phyloP scores from a whole-genome alignment of 495 filamentous ascomycete species.

The Hyaloscypha finlandica region DNA sequence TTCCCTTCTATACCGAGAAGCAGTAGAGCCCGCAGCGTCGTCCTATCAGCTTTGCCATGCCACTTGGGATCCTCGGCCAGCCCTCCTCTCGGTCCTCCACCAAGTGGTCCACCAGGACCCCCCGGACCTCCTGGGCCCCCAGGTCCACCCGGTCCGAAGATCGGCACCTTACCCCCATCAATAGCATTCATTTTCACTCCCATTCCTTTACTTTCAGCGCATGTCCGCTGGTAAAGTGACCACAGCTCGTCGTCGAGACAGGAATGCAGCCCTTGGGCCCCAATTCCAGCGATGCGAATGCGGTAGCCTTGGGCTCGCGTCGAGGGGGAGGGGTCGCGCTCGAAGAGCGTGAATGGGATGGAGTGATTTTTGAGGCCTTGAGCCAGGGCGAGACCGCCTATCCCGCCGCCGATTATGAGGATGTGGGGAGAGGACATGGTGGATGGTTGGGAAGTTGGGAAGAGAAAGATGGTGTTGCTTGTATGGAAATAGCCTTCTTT shows the following conservation, averaged over 20 bases:
- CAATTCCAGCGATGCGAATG: constrained; percentile 40
- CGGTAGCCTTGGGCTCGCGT: constrained; percentile 26
- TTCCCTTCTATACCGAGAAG: constrained; percentile 37
- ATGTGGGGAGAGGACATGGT: constrained; percentile 27
- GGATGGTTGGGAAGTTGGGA: not conserved
- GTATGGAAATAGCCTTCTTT: not conserved
- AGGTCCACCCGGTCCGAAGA: not conserved
- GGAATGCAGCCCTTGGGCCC: constrained; percentile 29
- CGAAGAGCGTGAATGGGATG: constrained; percentile 55
- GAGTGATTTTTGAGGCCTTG: constrained; percentile 50
- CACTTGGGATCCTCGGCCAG: not conserved
- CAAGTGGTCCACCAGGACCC: not conserved
- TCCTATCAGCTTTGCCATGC: constrained; percentile 26
- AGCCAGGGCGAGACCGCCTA: constrained; percentile 55
- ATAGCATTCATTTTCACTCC: not conserved
- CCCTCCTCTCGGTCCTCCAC: not conserved
- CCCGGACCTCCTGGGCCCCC: not conserved
- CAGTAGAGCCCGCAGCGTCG: constrained; percentile 31
- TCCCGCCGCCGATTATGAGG: constrained; percentile 52
- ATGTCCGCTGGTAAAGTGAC: not conserved
- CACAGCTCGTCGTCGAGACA: constrained; percentile 30
- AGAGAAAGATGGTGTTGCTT: not conserved
- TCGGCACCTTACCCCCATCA: not conserved
- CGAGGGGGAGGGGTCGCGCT: constrained; percentile 38
- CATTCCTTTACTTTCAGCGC: not conserved